Evolutionary conservation across 768 basidiomycete species (phyloP).

Genomic region (Pleurotus tuber-regium): DNA sequence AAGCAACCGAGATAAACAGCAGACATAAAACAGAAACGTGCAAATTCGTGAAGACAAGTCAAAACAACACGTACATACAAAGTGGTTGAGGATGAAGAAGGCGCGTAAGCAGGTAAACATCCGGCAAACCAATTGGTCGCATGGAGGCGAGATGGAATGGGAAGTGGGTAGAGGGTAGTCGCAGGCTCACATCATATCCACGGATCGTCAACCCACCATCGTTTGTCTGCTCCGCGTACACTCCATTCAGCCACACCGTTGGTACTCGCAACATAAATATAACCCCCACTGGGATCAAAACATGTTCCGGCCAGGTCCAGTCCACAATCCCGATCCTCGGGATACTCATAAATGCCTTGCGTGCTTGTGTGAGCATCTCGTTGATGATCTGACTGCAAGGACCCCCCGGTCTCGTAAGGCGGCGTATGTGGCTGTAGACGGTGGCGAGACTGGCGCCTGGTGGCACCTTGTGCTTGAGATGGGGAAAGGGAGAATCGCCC

Average conservation of each 20-base stretch:
- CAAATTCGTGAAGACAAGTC: too few relatives aligned
- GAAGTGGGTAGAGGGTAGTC: background rate
- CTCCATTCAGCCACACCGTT: slow-evolving; percentile 75
- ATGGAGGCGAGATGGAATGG: background rate
- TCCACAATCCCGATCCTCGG: slow-evolving; percentile 22
- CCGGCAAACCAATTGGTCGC: background rate
- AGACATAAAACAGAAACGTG: too few relatives aligned
- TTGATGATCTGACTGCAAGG: slow-evolving; percentile 9
- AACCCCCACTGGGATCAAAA: slow-evolving; percentile 69
- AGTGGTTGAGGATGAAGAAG: too few relatives aligned
- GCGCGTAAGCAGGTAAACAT: too few relatives aligned
- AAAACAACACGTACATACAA: too few relatives aligned
- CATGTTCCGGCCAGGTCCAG: slow-evolving; percentile 68
- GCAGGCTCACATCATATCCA: slow-evolving; percentile 33
- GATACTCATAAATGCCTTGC: background rate
- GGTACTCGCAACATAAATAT: slow-evolving; percentile 66
- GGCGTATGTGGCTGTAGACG: background rate
- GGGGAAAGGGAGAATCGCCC: slow-evolving; percentile 11
- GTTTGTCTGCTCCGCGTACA: slow-evolving; percentile 66
- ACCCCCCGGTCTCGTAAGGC: background rate
- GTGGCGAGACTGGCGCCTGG: background rate
- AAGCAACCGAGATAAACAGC: too few relatives aligned
- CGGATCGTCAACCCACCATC: slow-evolving; percentile 62
- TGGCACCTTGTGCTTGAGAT: slow-evolving; percentile 6
- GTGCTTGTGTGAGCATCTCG: slow-evolving; percentile 10